Evolutionary conservation across 345 rosid species (phyloP).

Genomic region (Bretschneidera sinensis): DNA sequence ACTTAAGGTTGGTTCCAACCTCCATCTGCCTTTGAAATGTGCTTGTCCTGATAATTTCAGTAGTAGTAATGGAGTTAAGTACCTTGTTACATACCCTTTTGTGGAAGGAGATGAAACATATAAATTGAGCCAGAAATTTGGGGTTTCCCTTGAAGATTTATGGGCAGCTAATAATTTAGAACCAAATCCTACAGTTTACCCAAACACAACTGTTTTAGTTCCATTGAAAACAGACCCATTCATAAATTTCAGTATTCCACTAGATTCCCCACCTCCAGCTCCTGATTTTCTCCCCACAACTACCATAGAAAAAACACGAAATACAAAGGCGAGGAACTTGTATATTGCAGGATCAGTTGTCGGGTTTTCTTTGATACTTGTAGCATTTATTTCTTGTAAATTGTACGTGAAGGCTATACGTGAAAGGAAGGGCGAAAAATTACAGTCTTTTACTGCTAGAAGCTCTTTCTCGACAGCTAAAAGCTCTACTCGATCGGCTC

Average conservation of each 20-base stretch:
- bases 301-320: conserved; percentile 13
- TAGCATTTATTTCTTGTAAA: conserved; percentile 26
- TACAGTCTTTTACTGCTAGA: conserved; percentile 34
- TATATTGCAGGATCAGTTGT: conserved; percentile 41
- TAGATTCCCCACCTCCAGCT: conserved; percentile 34
- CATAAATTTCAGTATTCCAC: conserved; percentile 18
- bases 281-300: conserved; percentile 40
- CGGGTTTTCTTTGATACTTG: conserved; percentile 29
- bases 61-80: conserved; percentile 12
- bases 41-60: conserved; percentile 41
- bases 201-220: conserved; percentile 42
- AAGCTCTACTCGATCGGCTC: conserved; percentile 36
- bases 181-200: conserved; percentile 35
- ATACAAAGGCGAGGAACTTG: conserved; percentile 25
- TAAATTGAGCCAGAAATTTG: conserved; percentile 29
- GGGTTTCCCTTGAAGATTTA: conserved; percentile 26
- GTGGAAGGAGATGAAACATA: conserved; percentile 31
- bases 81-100: conserved; percentile 47
- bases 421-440: conserved; percentile 25
- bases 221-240: conserved; percentile 29
- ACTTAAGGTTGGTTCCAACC: conserved; percentile 20
- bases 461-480: conserved; percentile 19
- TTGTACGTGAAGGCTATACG: conserved; percentile 25
- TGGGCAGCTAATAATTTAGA: conserved; percentile 34
- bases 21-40: conserved; percentile 46